These are phyloP conservation scores for Coniferiporia weirii DNA, from an alignment of 1,284 basidiomycete genomes.

Conservation along the genomic window DNA sequence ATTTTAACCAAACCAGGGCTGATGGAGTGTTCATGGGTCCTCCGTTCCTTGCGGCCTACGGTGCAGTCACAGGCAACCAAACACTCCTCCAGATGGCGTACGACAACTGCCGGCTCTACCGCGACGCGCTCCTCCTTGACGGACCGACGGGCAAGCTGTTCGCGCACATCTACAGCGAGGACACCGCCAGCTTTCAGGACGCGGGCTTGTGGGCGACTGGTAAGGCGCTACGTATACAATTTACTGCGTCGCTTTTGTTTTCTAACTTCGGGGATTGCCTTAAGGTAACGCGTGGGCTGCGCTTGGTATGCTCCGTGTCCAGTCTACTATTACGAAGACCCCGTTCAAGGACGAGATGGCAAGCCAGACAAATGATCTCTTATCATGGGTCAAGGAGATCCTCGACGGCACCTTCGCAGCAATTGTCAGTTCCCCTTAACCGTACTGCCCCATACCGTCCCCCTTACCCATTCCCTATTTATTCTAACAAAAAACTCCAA, in stretches of 20 bases:
- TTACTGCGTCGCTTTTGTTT: not conserved
- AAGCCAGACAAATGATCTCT: constrained; percentile 30
- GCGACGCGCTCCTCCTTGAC: constrained; percentile 38
- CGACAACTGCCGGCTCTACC: constrained; percentile 42
- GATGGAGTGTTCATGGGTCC: constrained; percentile 60
- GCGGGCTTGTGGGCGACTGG: constrained; percentile 51
- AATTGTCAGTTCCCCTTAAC: constrained; percentile 35
- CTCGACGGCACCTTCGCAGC: constrained; percentile 40
- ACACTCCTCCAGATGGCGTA: constrained; percentile 40
- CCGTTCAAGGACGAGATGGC: constrained; percentile 29
- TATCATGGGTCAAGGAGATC: constrained; percentile 41
- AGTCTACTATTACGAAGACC: constrained; percentile 41
- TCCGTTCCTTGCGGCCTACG: constrained; percentile 55
- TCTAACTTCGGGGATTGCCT: not conserved
- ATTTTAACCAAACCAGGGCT: constrained; percentile 35
- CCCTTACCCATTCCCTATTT: too few relatives aligned
- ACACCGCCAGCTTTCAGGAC: constrained; percentile 31
- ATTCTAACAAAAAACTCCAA: too few relatives aligned
- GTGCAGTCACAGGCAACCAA: constrained; percentile 37
- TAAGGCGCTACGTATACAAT: not conserved
- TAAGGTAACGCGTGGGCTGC: constrained; percentile 38
- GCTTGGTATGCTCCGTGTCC: constrained; percentile 39
- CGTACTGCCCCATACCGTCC: too few relatives aligned
- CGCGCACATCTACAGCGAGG: constrained; percentile 44
- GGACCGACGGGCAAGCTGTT: constrained; percentile 33